These are phyloP conservation scores for Candida sp. DNA, from an alignment of 1,139 yeast genomes.

Conservation along the genomic window DNA sequence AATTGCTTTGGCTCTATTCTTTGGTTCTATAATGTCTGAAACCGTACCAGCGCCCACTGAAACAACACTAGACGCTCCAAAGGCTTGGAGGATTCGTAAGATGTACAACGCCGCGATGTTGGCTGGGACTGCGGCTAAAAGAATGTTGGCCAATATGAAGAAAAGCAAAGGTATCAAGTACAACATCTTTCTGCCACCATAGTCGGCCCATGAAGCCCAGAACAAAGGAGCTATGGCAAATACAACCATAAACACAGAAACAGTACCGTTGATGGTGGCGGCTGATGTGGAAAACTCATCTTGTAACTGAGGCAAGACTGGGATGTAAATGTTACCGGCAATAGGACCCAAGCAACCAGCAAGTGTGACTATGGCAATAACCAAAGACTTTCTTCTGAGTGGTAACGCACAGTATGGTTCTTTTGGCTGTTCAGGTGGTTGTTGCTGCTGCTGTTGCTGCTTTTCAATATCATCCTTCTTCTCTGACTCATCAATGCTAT, in stretches of 20 bases:
- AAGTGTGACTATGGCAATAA: slow-evolving; percentile 35
- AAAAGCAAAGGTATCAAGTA: slow-evolving; percentile 49
- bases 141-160: slow-evolving; percentile 49
- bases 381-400: slow-evolving; percentile 7
- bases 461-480: slow-evolving; percentile 1
- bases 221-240: slow-evolving; percentile 57
- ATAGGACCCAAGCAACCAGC: slow-evolving; percentile 65
- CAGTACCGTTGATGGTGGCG: slow-evolving; percentile 59
- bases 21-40: slow-evolving; percentile 53
- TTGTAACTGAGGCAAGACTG: slow-evolving; percentile 53
- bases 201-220: slow-evolving; percentile 63
- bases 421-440: background rate
- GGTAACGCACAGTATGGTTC: slow-evolving; percentile 10
- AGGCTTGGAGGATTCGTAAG: slow-evolving; percentile 53
- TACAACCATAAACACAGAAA: slow-evolving; percentile 60
- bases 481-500: background rate
- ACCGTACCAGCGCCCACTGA: slow-evolving; percentile 63
- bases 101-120: slow-evolving; percentile 47
- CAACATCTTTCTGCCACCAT: slow-evolving; percentile 58
- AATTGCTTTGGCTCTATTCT: slow-evolving; percentile 51
- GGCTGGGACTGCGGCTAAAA: slow-evolving; percentile 53
- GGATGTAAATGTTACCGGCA: slow-evolving; percentile 63
- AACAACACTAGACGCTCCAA: slow-evolving; percentile 59
- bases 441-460: background rate
- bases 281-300: slow-evolving; percentile 44